Conservation (phyloP, 73 alveolate genomes). For the Symbiodinium natans region DNA sequence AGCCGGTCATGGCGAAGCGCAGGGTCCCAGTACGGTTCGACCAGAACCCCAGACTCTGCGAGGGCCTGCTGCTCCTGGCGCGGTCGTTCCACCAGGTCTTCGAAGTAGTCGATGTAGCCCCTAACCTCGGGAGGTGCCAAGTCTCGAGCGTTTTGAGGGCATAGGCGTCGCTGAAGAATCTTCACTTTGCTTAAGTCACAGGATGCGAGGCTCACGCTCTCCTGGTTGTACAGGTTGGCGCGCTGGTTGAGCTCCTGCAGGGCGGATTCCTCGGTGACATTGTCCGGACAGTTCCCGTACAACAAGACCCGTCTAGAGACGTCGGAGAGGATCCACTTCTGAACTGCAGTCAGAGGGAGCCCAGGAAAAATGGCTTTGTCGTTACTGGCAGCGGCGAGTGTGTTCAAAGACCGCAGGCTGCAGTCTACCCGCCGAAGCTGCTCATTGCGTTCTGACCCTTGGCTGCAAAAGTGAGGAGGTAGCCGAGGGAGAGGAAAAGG, state of each 20-base stretch:
- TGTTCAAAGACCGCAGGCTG: not conserved
- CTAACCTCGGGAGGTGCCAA: not conserved
- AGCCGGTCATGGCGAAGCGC: not conserved
- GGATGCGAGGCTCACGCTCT: not conserved
- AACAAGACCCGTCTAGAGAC: not conserved
- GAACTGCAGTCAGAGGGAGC: constrained; percentile 25
- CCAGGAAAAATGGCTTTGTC: not conserved
- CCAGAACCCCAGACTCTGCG: not conserved
- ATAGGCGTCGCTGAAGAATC: not conserved
- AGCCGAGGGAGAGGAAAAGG: constrained; percentile 45
- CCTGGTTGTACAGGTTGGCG: constrained; percentile 44
- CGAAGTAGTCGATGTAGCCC: not conserved
- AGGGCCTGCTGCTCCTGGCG: not conserved
- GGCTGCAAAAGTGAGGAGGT: not conserved
- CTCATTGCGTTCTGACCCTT: not conserved
- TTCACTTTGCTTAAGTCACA: not conserved
- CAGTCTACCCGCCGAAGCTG: constrained; percentile 9
- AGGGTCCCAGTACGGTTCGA: constrained; percentile 37
- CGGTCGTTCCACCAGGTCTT: not conserved
- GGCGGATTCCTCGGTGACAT: not conserved
- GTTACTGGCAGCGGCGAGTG: not conserved
- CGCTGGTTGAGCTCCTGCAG: not conserved
- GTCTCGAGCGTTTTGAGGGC: not conserved
- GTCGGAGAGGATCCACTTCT: not conserved
- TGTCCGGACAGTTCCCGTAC: not conserved